These are phyloP conservation scores for Podaxis rugospora DNA, from an alignment of 768 basidiomycete species.

Conservation along the genomic window DNA sequence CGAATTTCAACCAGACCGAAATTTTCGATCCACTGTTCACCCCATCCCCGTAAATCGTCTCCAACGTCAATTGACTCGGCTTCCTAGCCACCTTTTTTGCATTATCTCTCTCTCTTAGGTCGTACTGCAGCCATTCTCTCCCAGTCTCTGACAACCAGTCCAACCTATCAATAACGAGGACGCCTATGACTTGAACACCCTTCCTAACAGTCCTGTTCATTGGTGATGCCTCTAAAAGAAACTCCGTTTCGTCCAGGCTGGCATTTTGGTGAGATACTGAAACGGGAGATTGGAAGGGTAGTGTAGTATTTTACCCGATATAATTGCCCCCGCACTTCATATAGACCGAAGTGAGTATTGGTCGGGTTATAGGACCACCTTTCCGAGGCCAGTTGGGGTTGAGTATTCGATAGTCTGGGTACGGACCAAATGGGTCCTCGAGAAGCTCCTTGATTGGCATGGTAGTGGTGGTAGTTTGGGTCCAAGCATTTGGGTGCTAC, in stretches of 20 bases:
- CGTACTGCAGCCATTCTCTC: constrained; percentile 31
- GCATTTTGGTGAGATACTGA: not conserved
- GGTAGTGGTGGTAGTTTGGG: not conserved
- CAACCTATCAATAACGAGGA: constrained; percentile 40
- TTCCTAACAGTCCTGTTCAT: constrained; percentile 17
- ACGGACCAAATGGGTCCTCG: constrained; percentile 18
- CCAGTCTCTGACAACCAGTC: constrained; percentile 50
- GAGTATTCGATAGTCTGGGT: constrained; percentile 19
- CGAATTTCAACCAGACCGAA: constrained; percentile 37
- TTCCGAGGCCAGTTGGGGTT: constrained; percentile 16
- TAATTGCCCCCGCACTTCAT: constrained; percentile 14
- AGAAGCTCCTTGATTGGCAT: not conserved
- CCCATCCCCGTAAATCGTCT: constrained; percentile 28
- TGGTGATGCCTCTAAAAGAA: constrained; percentile 23
- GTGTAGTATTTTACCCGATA: constrained; percentile 3
- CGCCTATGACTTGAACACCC: constrained; percentile 47
- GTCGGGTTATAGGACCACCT: constrained; percentile 8
- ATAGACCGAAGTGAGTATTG: constrained; percentile 16
- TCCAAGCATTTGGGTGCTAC: not conserved
- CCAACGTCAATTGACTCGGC: constrained; percentile 28
- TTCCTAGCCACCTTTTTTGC: constrained; percentile 21
- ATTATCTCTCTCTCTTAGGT: constrained; percentile 37
- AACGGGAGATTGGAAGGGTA: not conserved
- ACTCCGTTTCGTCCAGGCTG: constrained; percentile 49
- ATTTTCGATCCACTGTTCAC: constrained; percentile 22